Evolutionary conservation across 306 rosid species (phyloP).

Genomic region (Dryas alaskensis): DNA sequence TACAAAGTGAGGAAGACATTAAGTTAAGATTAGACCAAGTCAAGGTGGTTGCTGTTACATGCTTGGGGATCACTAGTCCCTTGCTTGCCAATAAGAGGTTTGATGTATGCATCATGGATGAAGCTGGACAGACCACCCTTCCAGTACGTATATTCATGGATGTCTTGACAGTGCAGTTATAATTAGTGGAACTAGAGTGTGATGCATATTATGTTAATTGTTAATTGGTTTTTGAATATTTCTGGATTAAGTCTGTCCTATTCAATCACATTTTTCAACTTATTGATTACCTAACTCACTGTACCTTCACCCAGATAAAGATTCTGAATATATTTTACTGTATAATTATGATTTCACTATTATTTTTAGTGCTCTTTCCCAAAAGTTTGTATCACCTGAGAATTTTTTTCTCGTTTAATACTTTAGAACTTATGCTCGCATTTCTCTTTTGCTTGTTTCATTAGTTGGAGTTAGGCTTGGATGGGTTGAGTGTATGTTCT

Average conservation of each 20-base stretch:
- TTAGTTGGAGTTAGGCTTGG: background rate
- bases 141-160: slow-evolving; percentile 58
- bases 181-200: background rate
- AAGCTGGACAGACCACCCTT: slow-evolving; percentile 96
- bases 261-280: too few relatives aligned
- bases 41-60: slow-evolving; percentile 91
- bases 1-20: slow-evolving; percentile 61
- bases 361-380: background rate
- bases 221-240: too few relatives aligned
- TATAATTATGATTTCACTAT: too few relatives aligned
- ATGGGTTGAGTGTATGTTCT: slow-evolving; percentile 1
- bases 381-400: background rate
- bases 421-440: background rate
- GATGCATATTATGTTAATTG: background rate
- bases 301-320: too few relatives aligned
- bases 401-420: background rate
- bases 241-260: too few relatives aligned
- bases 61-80: slow-evolving; percentile 82
- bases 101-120: slow-evolving; percentile 98
- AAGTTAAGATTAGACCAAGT: slow-evolving; percentile 68
- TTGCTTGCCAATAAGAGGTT: slow-evolving; percentile 71
- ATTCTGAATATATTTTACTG: too few relatives aligned
- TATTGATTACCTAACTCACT: too few relatives aligned
- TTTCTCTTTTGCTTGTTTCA: background rate
- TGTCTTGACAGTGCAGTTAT: slow-evolving; percentile 9